Conservation (phyloP, 2,329 filamentous ascomycete species). For the Exophiala phaeomuriformis region DNA sequence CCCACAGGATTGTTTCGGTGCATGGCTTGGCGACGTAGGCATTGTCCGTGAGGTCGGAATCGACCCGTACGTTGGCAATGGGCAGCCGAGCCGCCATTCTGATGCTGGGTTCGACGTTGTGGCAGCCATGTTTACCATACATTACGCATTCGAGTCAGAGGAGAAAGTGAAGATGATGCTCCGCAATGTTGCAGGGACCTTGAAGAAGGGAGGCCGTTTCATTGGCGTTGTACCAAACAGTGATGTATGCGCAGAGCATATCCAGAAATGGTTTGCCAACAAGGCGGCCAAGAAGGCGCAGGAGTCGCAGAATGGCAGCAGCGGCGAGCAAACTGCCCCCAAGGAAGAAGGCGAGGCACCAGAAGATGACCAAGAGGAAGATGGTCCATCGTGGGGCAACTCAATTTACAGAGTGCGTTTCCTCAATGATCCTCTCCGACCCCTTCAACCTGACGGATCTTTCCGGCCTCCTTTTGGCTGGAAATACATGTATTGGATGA, state of each 20-base stretch:
- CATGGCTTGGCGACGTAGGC: slow-evolving; percentile 71
- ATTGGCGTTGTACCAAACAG: slow-evolving; percentile 97
- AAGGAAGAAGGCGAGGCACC: slow-evolving; percentile 10
- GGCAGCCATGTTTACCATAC: slow-evolving; percentile 99
- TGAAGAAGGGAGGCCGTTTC: slow-evolving; percentile 92
- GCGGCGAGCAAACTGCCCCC: neutral
- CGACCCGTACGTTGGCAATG: slow-evolving; percentile 58
- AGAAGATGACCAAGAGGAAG: slow-evolving; percentile 41
- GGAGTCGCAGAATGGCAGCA: neutral
- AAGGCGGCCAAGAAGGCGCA: slow-evolving; percentile 42
- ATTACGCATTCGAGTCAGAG: slow-evolving; percentile 95
- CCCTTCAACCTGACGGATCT: slow-evolving; percentile 66
- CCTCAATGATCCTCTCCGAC: slow-evolving; percentile 54
- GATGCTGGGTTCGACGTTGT: slow-evolving; percentile 89
- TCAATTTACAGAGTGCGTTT: slow-evolving; percentile 87
- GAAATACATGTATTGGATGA: slow-evolving; percentile 95
- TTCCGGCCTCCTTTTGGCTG: slow-evolving; percentile 94
- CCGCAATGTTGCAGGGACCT: slow-evolving; percentile 75
- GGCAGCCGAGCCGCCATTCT: slow-evolving; percentile 54
- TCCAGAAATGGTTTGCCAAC: slow-evolving; percentile 66
- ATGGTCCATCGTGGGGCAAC: slow-evolving; percentile 79
- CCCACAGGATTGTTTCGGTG: slow-evolving; percentile 86
- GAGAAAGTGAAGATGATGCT: slow-evolving; percentile 86
- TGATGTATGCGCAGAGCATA: slow-evolving; percentile 72
- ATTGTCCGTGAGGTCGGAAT: slow-evolving; percentile 84